Evolutionary conservation across 495 filamentous ascomycete genomes (phyloP), one percentile per base, ranked within the genome.

Genomic region (Beverwykella pulmonaria): DNA sequence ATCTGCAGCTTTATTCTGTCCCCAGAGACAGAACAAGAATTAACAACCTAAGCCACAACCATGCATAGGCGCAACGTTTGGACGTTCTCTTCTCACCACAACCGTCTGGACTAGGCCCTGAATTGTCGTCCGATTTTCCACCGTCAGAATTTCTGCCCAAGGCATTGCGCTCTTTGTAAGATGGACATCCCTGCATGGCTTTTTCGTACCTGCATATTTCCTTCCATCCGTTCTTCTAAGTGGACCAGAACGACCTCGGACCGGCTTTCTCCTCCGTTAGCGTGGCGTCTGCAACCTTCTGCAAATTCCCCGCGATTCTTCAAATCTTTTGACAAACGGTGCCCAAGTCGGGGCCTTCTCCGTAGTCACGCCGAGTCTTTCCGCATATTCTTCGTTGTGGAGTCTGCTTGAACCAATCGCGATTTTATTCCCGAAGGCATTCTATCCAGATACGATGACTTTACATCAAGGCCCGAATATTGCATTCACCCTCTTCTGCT

Each of bases 171-270:
- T 52, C 23, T 26, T 25, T 4, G 9, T 23, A 52, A 7, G 48
- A 6, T 3, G 20, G 27, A 54, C 6, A 54, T 25, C 52, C 52
- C 29, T 26, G 23, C 17, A 17, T 22, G 6, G 17, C 27, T 10
- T 29, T 25, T 32, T 22, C 27, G 52, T 54, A 32, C 52, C 52
- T 54, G 52, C 52, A 54, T 54, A 54, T 54, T 54, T 29, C 52
- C 52, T 32, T 32, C 26, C 52, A 2, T 29, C 23, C 17, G 6
- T 54, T 29, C 6, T 25, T 34, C n/a, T 8, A 17, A 32, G 23
- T 29, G 23, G 23, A 20, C 19, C 25, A 8, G 2, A 48, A 6
- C 44, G 6, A n/a, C 44, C 12, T 34, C 5, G 12, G 30, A 34
- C 30, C 12, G 30, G 30, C n/a, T n/a, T n/a, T 34, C 30, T 34